Evolutionary conservation across 345 rosid genomes (phyloP).

Genomic region (Mercurialis annua): DNA sequence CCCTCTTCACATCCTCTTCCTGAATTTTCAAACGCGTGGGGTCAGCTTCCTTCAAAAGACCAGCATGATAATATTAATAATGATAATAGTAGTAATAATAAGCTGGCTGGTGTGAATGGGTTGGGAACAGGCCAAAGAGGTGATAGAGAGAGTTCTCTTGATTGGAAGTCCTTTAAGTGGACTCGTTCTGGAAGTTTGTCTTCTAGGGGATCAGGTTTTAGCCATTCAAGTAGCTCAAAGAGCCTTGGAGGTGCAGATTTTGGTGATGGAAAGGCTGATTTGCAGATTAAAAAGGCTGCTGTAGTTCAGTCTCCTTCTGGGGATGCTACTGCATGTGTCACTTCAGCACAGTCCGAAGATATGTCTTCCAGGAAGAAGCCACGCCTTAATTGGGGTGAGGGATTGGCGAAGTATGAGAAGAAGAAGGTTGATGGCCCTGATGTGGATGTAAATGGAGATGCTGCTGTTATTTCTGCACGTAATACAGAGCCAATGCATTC

Average conservation of each 20-base stretch:
- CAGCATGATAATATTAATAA: constrained; percentile 30
- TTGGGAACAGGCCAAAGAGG: constrained; percentile 42
- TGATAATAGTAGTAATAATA: constrained; percentile 6
- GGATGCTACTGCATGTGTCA: constrained; percentile 55
- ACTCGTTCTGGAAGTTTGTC: constrained; percentile 68
- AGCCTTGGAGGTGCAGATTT: constrained; percentile 67
- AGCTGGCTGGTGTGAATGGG: constrained; percentile 39
- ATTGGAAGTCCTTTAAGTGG: constrained; percentile 80
- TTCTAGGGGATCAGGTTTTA: constrained; percentile 77
- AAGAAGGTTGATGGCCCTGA: constrained; percentile 78
- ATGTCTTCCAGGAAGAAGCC: constrained; percentile 72
- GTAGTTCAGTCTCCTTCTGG: constrained; percentile 58
- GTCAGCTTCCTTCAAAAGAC: constrained; percentile 51
- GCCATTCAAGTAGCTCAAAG: constrained; percentile 87
- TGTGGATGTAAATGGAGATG: constrained; percentile 44
- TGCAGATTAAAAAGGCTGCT: constrained; percentile 40
- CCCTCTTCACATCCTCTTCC: constrained; percentile 39
- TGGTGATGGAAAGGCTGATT: constrained; percentile 50
- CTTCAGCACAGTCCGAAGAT: constrained; percentile 54
- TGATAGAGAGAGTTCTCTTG: constrained; percentile 56
- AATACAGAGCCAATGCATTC: constrained; percentile 43
- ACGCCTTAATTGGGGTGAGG: constrained; percentile 97
- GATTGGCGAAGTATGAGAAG: constrained; percentile 91
- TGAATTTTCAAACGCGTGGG: constrained; percentile 45
- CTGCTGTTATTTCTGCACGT: constrained; percentile 23